phyloP scores from a whole-genome alignment of 345 rosid genomes.

The Microthlaspi erraticum region DNA sequence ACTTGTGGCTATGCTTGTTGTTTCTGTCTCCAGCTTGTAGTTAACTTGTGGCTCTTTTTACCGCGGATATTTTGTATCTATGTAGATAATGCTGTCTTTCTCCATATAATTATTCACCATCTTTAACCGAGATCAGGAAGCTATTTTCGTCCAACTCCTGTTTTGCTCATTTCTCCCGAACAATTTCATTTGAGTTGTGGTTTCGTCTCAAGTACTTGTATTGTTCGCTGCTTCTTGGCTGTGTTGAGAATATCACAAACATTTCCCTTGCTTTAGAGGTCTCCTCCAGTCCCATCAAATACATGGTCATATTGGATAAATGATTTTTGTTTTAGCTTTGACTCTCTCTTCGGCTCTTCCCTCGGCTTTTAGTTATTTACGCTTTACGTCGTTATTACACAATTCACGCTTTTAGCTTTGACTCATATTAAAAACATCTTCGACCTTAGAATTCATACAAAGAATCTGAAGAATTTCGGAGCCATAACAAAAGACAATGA shows the following conservation, averaged over 20 bases:
- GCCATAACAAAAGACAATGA: conserved; percentile 11
- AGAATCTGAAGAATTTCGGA: conserved; percentile 17
- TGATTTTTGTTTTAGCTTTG: too few relatives aligned
- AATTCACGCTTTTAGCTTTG: too few relatives aligned
- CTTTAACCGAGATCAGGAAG: background rate
- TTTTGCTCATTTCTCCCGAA: conserved; percentile 63
- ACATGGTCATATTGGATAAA: too few relatives aligned
- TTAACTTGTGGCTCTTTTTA: too few relatives aligned
- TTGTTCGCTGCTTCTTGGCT: conserved; percentile 93
- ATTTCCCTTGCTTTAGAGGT: background rate
- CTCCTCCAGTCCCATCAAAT: too few relatives aligned
- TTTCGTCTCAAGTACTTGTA: conserved; percentile 82
- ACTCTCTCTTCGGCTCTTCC: too few relatives aligned
- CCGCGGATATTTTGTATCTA: conserved; percentile 23
- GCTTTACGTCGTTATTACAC: too few relatives aligned
- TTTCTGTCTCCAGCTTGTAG: conserved; percentile 33
- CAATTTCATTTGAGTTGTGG: conserved; percentile 55
- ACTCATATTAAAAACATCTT: background rate
- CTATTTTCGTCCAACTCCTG: conserved; percentile 68
- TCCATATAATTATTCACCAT: conserved; percentile 14
- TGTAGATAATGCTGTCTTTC: conserved; percentile 11
- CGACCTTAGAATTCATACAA: background rate
- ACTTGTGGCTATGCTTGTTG: too few relatives aligned
- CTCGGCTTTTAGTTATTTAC: too few relatives aligned
- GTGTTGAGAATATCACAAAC: conserved; percentile 46